Base-by-base conservation (phyloP, 495 filamentous ascomycete genomes). In the Haplographium delicatum region DNA sequence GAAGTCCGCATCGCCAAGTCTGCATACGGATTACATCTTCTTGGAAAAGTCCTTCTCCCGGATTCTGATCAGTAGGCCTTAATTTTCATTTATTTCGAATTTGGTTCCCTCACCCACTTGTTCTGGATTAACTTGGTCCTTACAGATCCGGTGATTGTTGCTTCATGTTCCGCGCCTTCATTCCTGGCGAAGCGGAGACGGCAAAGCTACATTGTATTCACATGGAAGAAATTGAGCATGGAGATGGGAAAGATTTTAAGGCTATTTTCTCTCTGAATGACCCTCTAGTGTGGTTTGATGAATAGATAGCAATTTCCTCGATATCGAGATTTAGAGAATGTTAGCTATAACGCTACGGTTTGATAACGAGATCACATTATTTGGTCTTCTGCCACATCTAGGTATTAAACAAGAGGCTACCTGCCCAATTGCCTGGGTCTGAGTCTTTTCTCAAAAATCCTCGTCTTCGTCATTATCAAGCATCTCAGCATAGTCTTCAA, bases 401-500 rank as follows among this genome's bases (percentile, higher is more conserved):
- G n/a, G n/a, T n/a, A n/a, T n/a, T n/a, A n/a, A n/a, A n/a, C n/a
- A n/a, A n/a, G n/a, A n/a, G n/a, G n/a, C n/a, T n/a, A n/a, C n/a
- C n/a, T n/a, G n/a, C 27, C 5, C 35, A 7, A 33, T 13, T 16
- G 28, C 27, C 19, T 47, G 30, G 18, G n/a, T 24, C 10, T 35
- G 22, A 13, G 2, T 22, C 19, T 26, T 35, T 27, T 27, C 15
- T 6, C 2, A 50, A 18, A 53, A 40, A 48, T 57, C 58, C 25
- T 61, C 58, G 23, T 58, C 83, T 38, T 85, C 85, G 51, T 89
- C 88, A 44, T 72, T 80, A 10, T 74, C 86, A 58, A 98, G 62
- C 73, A 96, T 76, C 54, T 84, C 84, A 20, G 89, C 91, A 68
- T 97, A 97, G 60, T 98, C 94, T 18, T 97, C 93, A 16, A 75